Evolutionary conservation across 2,329 filamentous ascomycete species (phyloP).

Genomic region (Verticillium nonalfalfae): DNA sequence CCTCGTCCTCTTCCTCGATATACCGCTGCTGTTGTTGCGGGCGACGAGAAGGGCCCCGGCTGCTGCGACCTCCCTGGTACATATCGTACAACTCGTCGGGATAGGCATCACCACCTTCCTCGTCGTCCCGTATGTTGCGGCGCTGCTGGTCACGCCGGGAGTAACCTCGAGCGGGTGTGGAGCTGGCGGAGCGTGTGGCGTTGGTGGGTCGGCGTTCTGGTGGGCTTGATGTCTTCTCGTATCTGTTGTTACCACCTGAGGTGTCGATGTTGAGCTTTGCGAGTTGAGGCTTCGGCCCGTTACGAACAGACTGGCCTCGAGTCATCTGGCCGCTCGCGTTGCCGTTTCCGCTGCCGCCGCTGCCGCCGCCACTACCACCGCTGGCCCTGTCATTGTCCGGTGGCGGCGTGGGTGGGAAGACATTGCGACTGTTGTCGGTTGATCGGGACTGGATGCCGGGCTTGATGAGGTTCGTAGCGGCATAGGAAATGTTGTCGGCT

Average conservation of each 20-base stretch:
- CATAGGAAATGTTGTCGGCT: constrained; percentile 79
- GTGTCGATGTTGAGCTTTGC: constrained; percentile 58
- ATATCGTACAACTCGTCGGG: constrained; percentile 65
- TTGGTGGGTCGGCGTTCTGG: constrained; percentile 22
- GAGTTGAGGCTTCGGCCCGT: constrained; percentile 53
- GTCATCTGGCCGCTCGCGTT: constrained; percentile 26
- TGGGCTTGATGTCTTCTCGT: constrained; percentile 45
- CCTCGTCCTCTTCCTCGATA: constrained; percentile 74
- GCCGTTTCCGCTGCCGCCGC: background rate
- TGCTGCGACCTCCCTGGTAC: constrained; percentile 40
- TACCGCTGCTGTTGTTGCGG: constrained; percentile 49
- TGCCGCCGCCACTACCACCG: constrained; percentile 4
- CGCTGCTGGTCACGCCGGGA: constrained; percentile 14
- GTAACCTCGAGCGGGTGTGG: constrained; percentile 29
- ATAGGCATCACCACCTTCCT: constrained; percentile 57
- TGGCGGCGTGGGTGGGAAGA: constrained; percentile 97
- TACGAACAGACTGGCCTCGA: constrained; percentile 55
- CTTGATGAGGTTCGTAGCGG: constrained; percentile 88
- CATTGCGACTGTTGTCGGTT: constrained; percentile 79
- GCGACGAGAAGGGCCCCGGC: constrained; percentile 24
- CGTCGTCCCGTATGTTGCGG: constrained; percentile 17
- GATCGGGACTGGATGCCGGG: constrained; percentile 71
- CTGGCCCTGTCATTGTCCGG: constrained; percentile 72
- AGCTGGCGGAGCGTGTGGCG: constrained; percentile 24
- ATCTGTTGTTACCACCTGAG: constrained; percentile 41